Evolutionary conservation across 2,329 filamentous ascomycete species (phyloP).

Genomic region (Corinectria fuckeliana): DNA sequence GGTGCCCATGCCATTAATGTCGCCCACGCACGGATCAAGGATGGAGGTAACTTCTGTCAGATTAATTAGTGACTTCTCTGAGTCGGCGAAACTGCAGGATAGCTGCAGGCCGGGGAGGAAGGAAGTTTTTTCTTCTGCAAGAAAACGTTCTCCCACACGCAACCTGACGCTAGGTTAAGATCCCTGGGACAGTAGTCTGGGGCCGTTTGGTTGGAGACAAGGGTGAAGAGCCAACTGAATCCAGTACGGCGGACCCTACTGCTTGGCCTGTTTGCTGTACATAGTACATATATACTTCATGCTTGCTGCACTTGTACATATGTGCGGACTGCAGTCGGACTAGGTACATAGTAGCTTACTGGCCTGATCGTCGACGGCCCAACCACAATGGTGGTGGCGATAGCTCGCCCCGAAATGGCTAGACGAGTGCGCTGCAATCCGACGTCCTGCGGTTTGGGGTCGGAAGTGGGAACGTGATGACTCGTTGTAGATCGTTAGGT

Average conservation of each 20-base stretch:
- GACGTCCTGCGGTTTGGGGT: slow-evolving; percentile 19
- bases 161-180: slow-evolving; percentile 26
- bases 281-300: not conserved
- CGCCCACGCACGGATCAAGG: slow-evolving; percentile 9
- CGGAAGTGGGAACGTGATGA: slow-evolving; percentile 22
- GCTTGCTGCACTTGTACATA: no score
- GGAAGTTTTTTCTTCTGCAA: not conserved
- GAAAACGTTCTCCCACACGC: slow-evolving; percentile 14
- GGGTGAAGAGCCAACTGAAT: slow-evolving; percentile 28
- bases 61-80: slow-evolving; percentile 3
- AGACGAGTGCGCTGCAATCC: slow-evolving; percentile 20
- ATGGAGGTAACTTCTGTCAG: slow-evolving; percentile 7
- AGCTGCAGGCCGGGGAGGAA: slow-evolving; percentile 12
- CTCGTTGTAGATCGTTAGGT: slow-evolving; percentile 32
- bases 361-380: slow-evolving; percentile 25
- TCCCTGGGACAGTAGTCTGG: slow-evolving; percentile 28
- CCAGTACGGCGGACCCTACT: slow-evolving; percentile 34
- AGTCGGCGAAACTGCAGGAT: slow-evolving; percentile 12
- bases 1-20: slow-evolving; percentile 17
- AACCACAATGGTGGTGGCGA: slow-evolving; percentile 27
- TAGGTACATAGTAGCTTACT: not conserved
- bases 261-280: slow-evolving; percentile 25
- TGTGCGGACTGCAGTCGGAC: no score
- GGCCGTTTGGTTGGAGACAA: slow-evolving; percentile 31
- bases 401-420: slow-evolving; percentile 22